Evolutionary conservation across 345 rosid species (phyloP), one percentile per base, ranked within the genome.

Genomic region (Turnera subulata): DNA sequence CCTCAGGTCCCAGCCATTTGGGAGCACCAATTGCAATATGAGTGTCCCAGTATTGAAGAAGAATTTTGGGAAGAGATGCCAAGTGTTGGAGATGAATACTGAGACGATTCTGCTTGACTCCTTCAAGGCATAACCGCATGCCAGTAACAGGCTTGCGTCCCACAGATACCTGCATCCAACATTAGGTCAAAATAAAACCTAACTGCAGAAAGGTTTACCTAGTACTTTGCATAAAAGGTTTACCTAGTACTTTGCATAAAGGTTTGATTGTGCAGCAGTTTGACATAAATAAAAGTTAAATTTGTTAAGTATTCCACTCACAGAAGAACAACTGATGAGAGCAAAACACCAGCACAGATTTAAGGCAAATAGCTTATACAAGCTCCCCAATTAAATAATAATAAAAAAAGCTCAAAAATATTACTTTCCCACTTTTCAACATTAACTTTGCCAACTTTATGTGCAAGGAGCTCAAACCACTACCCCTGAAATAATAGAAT

Each of bases 1-100:
- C 94, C 76, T 86, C 89, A 5, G 94, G 94, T 21, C 94, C 94
- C 74, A 58, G 76, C 89, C 94, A 86, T 73, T 67, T 86, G 53
- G 94, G 89, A 45, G 94, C 87, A 40, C 94, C 94, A 35, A 86
- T 86, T 11, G 94, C 77, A 10, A 83, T 64, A 43, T 79, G 82
- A 15, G 75, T 47, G 63, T 86, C 94, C 94, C 94, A 86, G 47
- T 77, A 61, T 22, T 82, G 85, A 50, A 61, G 81, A 43, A 86
- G 74, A 61, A 83, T 76, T 76, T 83, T 86, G 0, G 89, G 94
- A 67, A 86, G 89, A 61, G 83, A 77, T 42, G 69, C 75, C 6
- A 83, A 69, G 66, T 86, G 82, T 57, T 81, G 87, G 59, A 83
- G 70, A 56, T 79, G 87, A 52, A 86, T 78, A 38, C 74, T 62